Base-by-base conservation (phyloP, 805 yeast genomes). In the Ascoidea tarda region DNA sequence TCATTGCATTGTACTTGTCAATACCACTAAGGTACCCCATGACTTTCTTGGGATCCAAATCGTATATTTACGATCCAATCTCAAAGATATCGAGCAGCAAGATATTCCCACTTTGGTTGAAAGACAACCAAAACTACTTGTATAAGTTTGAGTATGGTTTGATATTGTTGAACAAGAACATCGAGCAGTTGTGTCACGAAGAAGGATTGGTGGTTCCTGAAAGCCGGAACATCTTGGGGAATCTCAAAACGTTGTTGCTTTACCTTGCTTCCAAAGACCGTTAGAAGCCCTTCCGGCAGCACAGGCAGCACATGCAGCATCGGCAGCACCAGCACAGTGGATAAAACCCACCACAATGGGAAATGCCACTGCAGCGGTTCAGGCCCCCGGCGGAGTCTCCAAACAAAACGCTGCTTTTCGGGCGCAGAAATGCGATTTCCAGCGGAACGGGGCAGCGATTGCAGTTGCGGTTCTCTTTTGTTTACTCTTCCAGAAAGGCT, bases 81-180 rank as follows among this genome's bases (percentile, higher is more conserved):
- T 69, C 76, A 42, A 68, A 62, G 55, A 74, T 67, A 14, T 66
- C 65, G 47, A 58, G 66, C 8, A 57, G 63, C 14, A 58, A 50
- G 33, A 54, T 69, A 46, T 77, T 75, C 57, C 82, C 82, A 5
- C 58, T 78, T 47, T 77, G 77, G 71, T 66, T 75, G n/a, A 68
- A 70, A 16, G 76, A 74, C 8, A 71, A 64, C 50, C n/a, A 5
- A 48, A 28, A 66, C 6, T 56, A 67, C 14, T 63, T 66, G 32
- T 68, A 73, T 54, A 62, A 78, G 33, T 76, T 77, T 50, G 78
- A 78, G 53, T 77, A 75, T 60, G 82, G 74, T 1, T 61, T 76
- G 16, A 67, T 68, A 38, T 60, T 78, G 31, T 62, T 78, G 46
- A 67, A 69, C 52, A 73, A 74, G 55, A 67, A 76, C 58, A 65